phyloP scores from a whole-genome alignment of 345 rosid species.

The Citrus sp. region DNA sequence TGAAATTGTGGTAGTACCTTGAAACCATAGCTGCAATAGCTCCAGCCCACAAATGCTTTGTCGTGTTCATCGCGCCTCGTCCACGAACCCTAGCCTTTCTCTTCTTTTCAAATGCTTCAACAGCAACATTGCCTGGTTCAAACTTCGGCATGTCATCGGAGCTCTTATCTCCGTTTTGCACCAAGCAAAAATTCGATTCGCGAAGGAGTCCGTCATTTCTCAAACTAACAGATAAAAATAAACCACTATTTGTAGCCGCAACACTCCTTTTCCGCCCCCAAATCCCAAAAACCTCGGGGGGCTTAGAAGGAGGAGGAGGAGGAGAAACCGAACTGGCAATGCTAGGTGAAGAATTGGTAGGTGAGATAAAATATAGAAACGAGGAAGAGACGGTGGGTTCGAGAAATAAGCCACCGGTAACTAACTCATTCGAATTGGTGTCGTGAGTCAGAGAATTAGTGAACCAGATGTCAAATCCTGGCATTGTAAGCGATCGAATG shows the following conservation, averaged over 20 bases:
- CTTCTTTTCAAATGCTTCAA: slow-evolving; percentile 27
- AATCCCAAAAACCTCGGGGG: slow-evolving; percentile 6
- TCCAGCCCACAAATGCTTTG: slow-evolving; percentile 79
- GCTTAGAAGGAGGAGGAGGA: slow-evolving; percentile 10
- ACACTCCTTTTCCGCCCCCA: slow-evolving; percentile 14
- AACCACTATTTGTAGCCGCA: slow-evolving; percentile 13
- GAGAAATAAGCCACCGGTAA: slow-evolving; percentile 59
- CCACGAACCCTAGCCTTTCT: slow-evolving; percentile 26
- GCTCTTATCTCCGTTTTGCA: slow-evolving; percentile 23
- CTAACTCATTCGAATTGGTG: slow-evolving; percentile 23
- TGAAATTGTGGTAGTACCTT: slow-evolving; percentile 34
- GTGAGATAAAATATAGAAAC: slow-evolving; percentile 37
- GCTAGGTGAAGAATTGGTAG: slow-evolving; percentile 12
- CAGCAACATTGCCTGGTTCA: not conserved
- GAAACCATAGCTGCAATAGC: slow-evolving; percentile 83
- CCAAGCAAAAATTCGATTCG: slow-evolving; percentile 25
- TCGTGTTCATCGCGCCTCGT: slow-evolving; percentile 37
- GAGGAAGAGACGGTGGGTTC: slow-evolving; percentile 45
- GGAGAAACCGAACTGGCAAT: slow-evolving; percentile 10
- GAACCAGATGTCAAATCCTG: slow-evolving; percentile 20
- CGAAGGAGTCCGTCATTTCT: slow-evolving; percentile 30
- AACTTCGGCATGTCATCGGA: not conserved
- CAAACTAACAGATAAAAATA: slow-evolving; percentile 51
- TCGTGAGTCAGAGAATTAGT: slow-evolving; percentile 16
- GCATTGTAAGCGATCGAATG: slow-evolving; percentile 26